Evolutionary conservation across 1,284 basidiomycete genomes (phyloP).

Genomic region (Volvariella volvacea): DNA sequence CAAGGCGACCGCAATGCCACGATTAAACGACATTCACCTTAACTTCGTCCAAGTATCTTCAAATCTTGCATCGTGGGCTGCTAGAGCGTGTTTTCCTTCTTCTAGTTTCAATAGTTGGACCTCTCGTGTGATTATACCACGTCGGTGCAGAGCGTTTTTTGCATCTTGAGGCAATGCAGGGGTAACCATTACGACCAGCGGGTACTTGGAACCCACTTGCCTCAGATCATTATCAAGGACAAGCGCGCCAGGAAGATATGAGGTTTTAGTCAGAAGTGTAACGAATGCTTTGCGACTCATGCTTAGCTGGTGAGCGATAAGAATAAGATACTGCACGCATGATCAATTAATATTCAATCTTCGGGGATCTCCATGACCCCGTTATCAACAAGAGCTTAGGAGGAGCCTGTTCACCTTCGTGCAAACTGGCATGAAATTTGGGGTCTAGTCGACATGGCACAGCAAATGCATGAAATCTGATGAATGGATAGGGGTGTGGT

Average conservation of each 20-base stretch:
- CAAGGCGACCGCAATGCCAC: not conserved
- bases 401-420: not conserved
- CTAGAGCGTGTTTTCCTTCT: conserved; percentile 40
- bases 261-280: conserved; percentile 34
- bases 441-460: no score
- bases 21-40: conserved; percentile 36
- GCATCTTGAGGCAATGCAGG: conserved; percentile 49
- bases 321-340: not conserved
- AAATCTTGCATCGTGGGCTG: conserved; percentile 60
- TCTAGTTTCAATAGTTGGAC: conserved; percentile 58
- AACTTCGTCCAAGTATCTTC: conserved; percentile 90
- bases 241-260: conserved; percentile 72
- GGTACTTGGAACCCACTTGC: conserved; percentile 62
- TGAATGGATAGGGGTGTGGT: no score
- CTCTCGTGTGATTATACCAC: conserved; percentile 50
- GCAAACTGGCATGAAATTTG: not conserved
- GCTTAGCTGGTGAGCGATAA: not conserved
- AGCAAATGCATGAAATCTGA: no score
- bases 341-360: conserved; percentile 3
- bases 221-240: conserved; percentile 67
- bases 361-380: conserved; percentile 1
- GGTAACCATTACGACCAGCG: conserved; percentile 80
- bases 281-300: conserved; percentile 31
- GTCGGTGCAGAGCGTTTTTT: conserved; percentile 45
- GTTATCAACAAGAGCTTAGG: conserved; percentile 2